Percentiles rank a stretch among this genome's conserved stretches.
These are phyloP conservation scores for Penicillium angulare DNA, from an alignment of 495 filamentous ascomycete species.

Conservation along the genomic window DNA sequence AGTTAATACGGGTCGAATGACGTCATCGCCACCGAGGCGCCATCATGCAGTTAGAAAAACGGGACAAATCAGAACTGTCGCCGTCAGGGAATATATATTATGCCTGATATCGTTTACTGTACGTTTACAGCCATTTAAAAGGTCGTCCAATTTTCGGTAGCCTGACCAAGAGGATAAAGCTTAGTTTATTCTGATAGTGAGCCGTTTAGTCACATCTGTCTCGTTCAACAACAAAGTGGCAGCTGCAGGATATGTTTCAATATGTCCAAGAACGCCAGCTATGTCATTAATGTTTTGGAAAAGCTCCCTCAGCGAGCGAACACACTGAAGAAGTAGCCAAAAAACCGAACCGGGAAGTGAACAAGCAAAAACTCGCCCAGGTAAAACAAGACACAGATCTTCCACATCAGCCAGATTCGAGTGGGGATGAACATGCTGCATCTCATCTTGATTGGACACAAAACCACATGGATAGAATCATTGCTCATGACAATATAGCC, in stretches of 20 bases:
- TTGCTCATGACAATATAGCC: background rate
- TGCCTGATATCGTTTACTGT: no score
- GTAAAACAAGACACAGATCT: background rate
- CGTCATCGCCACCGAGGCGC: background rate
- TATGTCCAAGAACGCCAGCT: background rate
- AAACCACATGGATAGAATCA: background rate
- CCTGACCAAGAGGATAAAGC: background rate
- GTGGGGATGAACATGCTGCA: background rate
- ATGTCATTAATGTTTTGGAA: background rate
- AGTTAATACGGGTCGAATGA: slow-evolving; percentile 2
- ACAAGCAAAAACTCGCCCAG: background rate
- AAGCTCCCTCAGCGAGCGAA: background rate
- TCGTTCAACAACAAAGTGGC: background rate
- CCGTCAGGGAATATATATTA: background rate
- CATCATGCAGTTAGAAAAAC: background rate
- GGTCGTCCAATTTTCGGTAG: background rate
- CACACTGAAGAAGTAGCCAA: background rate
- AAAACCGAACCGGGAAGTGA: background rate
- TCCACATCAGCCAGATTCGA: background rate
- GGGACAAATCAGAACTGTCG: background rate
- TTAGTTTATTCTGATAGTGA: background rate
- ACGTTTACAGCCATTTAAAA: no score
- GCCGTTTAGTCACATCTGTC: background rate
- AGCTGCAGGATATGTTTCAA: background rate
- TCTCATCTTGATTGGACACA: background rate